Conservation (phyloP, 805 yeast genomes). For the Wickerhamomyces subpelliculosus region DNA sequence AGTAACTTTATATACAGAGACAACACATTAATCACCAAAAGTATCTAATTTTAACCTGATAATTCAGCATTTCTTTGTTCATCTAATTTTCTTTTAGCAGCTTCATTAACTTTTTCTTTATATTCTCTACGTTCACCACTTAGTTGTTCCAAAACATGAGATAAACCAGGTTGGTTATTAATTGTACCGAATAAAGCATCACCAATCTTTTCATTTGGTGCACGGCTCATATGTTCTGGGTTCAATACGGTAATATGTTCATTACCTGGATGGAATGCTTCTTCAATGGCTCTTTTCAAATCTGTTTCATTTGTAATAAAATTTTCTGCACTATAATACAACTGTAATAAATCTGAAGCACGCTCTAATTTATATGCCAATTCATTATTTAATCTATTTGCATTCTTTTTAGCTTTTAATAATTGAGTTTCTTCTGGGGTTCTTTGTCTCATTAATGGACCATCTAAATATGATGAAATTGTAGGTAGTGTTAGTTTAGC, state of each 20-base stretch:
- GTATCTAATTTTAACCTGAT: too few species aligned
- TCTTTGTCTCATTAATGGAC: constrained; percentile 67
- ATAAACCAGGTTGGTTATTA: constrained; percentile 27
- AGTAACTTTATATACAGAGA: too few species aligned
- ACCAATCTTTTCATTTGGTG: constrained; percentile 16
- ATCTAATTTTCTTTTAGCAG: background rate
- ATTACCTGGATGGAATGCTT: constrained; percentile 37
- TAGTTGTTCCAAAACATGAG: constrained; percentile 27
- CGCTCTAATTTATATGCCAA: constrained; percentile 44
- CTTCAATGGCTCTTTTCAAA: constrained; percentile 48
- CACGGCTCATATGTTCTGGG: constrained; percentile 17
- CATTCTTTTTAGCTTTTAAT: constrained; percentile 51
- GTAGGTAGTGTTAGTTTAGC: constrained; percentile 72
- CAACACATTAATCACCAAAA: too few species aligned
- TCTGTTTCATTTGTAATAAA: constrained; percentile 71
- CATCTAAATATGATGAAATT: constrained; percentile 55
- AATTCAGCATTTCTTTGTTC: background rate
- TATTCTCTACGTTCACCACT: constrained; percentile 25
- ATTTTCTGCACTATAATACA: constrained; percentile 62
- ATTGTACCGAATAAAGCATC: constrained; percentile 33
- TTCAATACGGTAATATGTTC: constrained; percentile 18
- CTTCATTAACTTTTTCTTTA: constrained; percentile 17
- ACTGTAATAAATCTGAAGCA: constrained; percentile 52
- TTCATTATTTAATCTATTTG: constrained; percentile 56
- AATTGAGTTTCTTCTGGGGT: constrained; percentile 60